Percentiles rank a stretch among this genome's conserved stretches.
Conservation (phyloP, 441 rosid species). For the Pelargonium myrrhifolium region DNA sequence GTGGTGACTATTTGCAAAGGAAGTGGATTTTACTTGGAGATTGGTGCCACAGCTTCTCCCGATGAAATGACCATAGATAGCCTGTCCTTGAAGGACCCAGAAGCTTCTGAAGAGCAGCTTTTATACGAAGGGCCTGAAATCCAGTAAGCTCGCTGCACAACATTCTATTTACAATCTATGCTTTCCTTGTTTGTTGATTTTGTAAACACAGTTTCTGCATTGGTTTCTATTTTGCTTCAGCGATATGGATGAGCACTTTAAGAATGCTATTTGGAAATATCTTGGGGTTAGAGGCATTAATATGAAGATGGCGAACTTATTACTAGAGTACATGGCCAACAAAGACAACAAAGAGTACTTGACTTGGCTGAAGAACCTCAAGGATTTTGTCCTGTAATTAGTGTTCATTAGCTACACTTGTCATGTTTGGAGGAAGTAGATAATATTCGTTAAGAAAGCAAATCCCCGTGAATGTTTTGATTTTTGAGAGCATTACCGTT, state of each 20-base stretch:
- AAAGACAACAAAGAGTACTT: constrained; percentile 61
- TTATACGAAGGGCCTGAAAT: constrained; percentile 71
- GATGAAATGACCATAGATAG: constrained; percentile 55
- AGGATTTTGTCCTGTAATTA: constrained; percentile 40
- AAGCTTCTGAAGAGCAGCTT: constrained; percentile 34
- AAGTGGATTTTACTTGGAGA: constrained; percentile 38
- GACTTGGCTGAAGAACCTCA: constrained; percentile 55
- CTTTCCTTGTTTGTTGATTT: neutral
- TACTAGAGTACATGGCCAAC: constrained; percentile 12
- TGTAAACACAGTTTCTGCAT: neutral
- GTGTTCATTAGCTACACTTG: no score
- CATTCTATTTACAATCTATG: neutral
- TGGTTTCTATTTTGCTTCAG: neutral
- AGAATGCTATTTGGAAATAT: neutral
- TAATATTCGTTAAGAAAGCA: no score
- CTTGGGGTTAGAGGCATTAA: neutral
- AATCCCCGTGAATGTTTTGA: no score
- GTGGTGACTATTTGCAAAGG: constrained; percentile 46
- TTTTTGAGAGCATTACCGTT: no score
- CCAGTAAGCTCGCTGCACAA: constrained; percentile 30
- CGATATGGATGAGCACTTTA: neutral
- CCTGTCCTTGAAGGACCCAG: constrained; percentile 39
- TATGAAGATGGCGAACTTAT: neutral
- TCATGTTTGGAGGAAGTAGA: no score
- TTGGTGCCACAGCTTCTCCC: constrained; percentile 46